Base-by-base conservation (phyloP, 2,329 filamentous ascomycete genomes). In the Stemphylium vesicarium region DNA sequence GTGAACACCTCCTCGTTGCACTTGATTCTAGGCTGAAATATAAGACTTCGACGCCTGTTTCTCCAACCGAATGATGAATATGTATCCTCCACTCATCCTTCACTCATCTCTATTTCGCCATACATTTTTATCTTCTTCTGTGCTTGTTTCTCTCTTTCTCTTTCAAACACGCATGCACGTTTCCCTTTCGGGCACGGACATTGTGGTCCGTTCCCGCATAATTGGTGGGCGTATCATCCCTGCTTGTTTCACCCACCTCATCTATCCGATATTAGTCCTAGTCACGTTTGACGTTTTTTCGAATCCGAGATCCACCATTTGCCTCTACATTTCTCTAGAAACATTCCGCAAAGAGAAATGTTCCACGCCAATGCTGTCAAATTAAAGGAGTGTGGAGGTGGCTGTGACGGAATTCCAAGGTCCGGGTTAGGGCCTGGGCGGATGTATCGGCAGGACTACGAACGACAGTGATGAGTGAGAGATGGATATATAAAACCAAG, bases 171-270 rank as follows among this genome's bases (percentile, higher is more conserved):
- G 26, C 26, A 29, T 29, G 26, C 18, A 24, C 4, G 6, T 16
- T 44, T 24, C 42, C 31, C 22, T 37, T 33, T 18, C 11, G 35
- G n/a, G 40, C 22, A 18, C 33, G 33, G 35, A 39, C 36, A 5
- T 2, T 26, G 4, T 44, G 24, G 20, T 41, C 26, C 43, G 29
- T 42, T 55, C 26, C 15, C 15, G 32, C n/a, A 40, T 40, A 33
- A 52, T 56, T 56, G 53, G 48, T 49, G 48, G 47, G 32, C 38
- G 18, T 11, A 15, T n/a, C 33, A 52, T 32, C 48, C 53, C 43
- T 41, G 48, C 20, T 33, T 15, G 38, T 22, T 44, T 31, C 31
- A 26, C 24, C 15, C 43, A 35, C n/a, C 48, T 52, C 48, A 56
- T 56, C 39, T 52, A 56, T 24, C 37, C 44, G 35, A 52, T 32